Conservation (phyloP, 2,329 filamentous ascomycete species). For the Clonostachys byssicola region DNA sequence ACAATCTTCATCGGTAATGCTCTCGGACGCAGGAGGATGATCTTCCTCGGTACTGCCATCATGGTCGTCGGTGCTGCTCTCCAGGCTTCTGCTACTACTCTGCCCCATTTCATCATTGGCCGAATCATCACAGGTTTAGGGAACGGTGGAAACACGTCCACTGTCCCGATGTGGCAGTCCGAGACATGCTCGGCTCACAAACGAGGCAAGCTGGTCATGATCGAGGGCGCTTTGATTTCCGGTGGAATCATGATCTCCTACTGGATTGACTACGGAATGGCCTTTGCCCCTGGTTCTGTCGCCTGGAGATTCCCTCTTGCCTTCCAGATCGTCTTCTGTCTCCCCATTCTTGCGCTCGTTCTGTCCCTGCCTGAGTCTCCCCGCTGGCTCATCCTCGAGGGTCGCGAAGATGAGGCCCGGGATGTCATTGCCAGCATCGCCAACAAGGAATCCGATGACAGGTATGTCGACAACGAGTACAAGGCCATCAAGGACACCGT, state of each 20-base stretch:
- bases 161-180: constrained; percentile 56
- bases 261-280: constrained; percentile 57
- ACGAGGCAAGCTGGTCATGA: constrained; percentile 57
- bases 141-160: constrained; percentile 53
- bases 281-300: constrained; percentile 35
- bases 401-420: constrained; percentile 39
- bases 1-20: constrained; percentile 62
- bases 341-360: constrained; percentile 51
- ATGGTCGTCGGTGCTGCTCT: constrained; percentile 55
- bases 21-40: constrained; percentile 54
- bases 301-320: constrained; percentile 57
- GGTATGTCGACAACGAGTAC: constrained; percentile 54
- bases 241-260: constrained; percentile 53
- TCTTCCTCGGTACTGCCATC: constrained; percentile 54
- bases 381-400: constrained; percentile 40
- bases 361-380: constrained; percentile 51
- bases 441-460: constrained; percentile 47
- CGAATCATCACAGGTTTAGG: constrained; percentile 55
- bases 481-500: constrained; percentile 62
- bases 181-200: constrained; percentile 54
- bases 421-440: constrained; percentile 48
- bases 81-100: constrained; percentile 50
- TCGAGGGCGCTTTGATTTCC: constrained; percentile 55
- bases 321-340: constrained; percentile 50
- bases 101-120: constrained; percentile 53